Percentiles rank a stretch among this genome's conserved stretches.
These are phyloP conservation scores for Xylona heveae DNA, from an alignment of 495 filamentous ascomycete genomes.

Conservation along the genomic window DNA sequence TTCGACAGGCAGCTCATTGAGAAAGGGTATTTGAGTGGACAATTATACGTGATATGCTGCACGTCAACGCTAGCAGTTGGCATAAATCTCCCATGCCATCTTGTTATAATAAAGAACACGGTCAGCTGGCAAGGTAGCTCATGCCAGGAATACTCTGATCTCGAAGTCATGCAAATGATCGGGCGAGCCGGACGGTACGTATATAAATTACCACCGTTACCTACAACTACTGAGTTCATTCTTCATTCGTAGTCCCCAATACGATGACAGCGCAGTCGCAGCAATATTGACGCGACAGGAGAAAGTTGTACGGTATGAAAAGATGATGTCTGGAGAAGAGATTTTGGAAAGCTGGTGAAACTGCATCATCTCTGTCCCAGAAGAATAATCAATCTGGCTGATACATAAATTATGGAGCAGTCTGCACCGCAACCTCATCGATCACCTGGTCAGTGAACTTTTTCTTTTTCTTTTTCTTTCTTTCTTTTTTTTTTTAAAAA, in stretches of 20 bases:
- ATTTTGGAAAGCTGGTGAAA: conserved; percentile 55
- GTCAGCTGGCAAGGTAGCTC: conserved; percentile 42
- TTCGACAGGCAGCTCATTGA: conserved; percentile 54
- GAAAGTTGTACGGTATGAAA: conserved; percentile 54
- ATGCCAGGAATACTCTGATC: conserved; percentile 61
- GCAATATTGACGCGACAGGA: conserved; percentile 65
- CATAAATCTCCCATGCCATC: conserved; percentile 80
- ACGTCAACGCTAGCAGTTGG: conserved; percentile 89
- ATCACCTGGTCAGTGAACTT: conserved; percentile 36
- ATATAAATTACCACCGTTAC: not conserved
- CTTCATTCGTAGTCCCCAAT: conserved; percentile 37
- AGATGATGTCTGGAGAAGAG: conserved; percentile 64
- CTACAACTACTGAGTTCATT: not conserved
- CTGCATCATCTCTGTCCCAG: not conserved
- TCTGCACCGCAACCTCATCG: conserved; percentile 70
- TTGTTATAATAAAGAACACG: conserved; percentile 86
- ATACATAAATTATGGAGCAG: conserved; percentile 13
- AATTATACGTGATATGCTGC: conserved; percentile 79
- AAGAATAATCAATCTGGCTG: not conserved
- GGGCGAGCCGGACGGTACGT: conserved; percentile 57
- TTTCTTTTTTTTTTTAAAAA: not conserved
- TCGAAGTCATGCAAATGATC: conserved; percentile 98
- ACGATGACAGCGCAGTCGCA: conserved; percentile 64
- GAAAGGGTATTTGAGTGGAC: conserved; percentile 47
- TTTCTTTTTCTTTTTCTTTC: not conserved